Evolutionary conservation across 192 early-diverging fungal species (phyloP), one percentile per base, ranked within the genome.

Genomic region (Gonapodya prolifera): DNA sequence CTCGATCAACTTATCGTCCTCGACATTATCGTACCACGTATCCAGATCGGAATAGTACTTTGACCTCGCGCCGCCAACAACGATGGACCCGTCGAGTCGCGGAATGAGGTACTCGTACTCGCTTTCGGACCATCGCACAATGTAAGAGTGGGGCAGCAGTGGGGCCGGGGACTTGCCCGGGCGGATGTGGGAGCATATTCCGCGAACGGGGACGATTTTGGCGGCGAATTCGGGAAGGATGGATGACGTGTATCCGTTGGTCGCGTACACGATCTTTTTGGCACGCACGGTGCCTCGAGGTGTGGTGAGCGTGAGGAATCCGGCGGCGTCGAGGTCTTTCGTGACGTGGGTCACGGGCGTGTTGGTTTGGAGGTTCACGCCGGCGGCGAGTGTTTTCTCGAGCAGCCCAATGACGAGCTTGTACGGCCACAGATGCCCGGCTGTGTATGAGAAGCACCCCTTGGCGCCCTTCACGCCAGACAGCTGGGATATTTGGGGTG

Each of bases 211-310:
- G 8, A 75, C 75, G 36, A 88, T 81, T 28, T 61, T 61, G 8
- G 8, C 45, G 8, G 78, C 79, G 31, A 84, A 34, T 28, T 33
- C 34, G 8, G 87, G 87, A 2, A 61, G 45, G 45, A 88, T 79
- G 29, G 79, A 78, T 13, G 78, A 61, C 2, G 84, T 82, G 79
- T 83, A 85, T 2, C 84, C 84, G 75, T 88, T 88, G 69, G 84
- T 86, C 34, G 82, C 81, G 71, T 84, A 80, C 1, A 88, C 74
- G 28, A 88, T 79, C 29, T 80, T 33, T 1, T 75, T 35, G 1
- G 86, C 75, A 0, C 29, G n/a, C 1, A 86, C 16, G 17, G 17
- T 30, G 31, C 81, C 82, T 28, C 75, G 77, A 18, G 34, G 30
- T 23, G 80, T 84, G 34, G 69, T 32, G 75, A 80, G 70, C 18